These are phyloP conservation scores for Pisolithus thermaeus DNA, from an alignment of 1,284 basidiomycete species.

Conservation along the genomic window DNA sequence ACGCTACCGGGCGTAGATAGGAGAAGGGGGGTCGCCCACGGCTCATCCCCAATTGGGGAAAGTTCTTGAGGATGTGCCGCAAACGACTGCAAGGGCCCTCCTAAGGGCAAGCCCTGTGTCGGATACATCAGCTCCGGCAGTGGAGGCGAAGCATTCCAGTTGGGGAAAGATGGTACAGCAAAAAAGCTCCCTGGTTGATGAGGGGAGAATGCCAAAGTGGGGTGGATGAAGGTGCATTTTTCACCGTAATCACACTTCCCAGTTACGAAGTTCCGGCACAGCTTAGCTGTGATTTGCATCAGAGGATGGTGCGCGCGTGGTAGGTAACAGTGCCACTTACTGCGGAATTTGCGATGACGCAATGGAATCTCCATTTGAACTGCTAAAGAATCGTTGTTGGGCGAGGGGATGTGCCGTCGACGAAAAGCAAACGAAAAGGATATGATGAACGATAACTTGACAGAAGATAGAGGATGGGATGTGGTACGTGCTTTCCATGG, in stretches of 20 bases:
- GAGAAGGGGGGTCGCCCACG: constrained; percentile 14
- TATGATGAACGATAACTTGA: neutral
- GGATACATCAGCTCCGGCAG: too few relatives aligned
- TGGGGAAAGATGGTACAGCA: constrained; percentile 9
- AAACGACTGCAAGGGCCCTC: neutral
- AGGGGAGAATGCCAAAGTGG: constrained; percentile 8
- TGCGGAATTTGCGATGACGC: constrained; percentile 27
- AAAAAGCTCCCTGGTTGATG: constrained; percentile 3
- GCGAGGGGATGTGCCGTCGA: neutral
- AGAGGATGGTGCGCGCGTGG: constrained; percentile 1
- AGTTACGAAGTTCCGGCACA: constrained; percentile 23
- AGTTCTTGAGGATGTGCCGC: constrained; percentile 2
- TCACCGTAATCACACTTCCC: constrained; percentile 24
- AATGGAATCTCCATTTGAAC: constrained; percentile 4
- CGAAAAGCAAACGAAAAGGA: neutral
- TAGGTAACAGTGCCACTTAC: constrained; percentile 17
- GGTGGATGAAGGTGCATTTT: constrained; percentile 29
- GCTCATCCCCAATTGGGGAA: constrained; percentile 13
- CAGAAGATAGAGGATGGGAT: constrained; percentile 1
- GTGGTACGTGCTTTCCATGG: constrained; percentile 5
- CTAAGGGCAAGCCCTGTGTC: neutral
- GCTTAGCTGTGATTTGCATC: constrained; percentile 20
- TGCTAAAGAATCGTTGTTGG: neutral
- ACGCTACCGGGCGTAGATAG: constrained; percentile 20
- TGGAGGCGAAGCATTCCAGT: constrained; percentile 15